Percentiles rank a stretch among this genome's conserved stretches.
Conservation (phyloP, 345 rosid species). For the Dipteronia dyeriana region DNA sequence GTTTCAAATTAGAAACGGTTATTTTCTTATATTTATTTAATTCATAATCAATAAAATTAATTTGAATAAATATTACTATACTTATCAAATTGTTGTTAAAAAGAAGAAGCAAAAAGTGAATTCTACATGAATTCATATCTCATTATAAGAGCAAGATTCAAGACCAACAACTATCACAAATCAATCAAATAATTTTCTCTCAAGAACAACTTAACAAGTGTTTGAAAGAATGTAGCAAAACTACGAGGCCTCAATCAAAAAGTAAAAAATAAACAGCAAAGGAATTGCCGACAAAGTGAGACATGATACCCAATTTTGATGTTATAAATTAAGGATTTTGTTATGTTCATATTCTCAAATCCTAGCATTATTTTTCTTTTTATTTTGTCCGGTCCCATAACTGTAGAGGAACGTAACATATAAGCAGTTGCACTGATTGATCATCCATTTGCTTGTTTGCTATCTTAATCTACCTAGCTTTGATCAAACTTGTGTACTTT, state of each 20-base stretch:
- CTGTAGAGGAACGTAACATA: neutral
- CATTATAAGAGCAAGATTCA: neutral
- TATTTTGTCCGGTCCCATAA: neutral
- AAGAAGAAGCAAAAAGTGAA: too few species aligned
- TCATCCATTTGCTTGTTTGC: neutral
- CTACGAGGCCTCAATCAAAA: neutral
- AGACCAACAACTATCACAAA: neutral
- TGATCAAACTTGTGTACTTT: neutral
- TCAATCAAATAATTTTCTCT: too few species aligned
- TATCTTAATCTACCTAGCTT: neutral
- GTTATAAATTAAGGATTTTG: too few species aligned
- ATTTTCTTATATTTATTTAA: too few species aligned
- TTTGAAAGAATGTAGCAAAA: neutral
- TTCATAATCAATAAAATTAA: too few species aligned
- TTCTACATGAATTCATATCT: neutral
- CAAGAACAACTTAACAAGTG: neutral
- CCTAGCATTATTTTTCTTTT: too few species aligned
- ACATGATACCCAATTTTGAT: neutral
- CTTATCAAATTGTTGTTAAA: too few species aligned
- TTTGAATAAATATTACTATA: too few species aligned
- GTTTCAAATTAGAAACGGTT: too few species aligned
- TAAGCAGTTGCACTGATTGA: neutral
- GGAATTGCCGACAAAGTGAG: neutral
- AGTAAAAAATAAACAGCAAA: neutral
- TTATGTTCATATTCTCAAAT: too few species aligned